A percentile compares a stretch with the other conserved stretches of the same genome.
Evolutionary conservation across 129 eudicot genomes (phyloP).

Genomic region (Tagetes erecta): DNA sequence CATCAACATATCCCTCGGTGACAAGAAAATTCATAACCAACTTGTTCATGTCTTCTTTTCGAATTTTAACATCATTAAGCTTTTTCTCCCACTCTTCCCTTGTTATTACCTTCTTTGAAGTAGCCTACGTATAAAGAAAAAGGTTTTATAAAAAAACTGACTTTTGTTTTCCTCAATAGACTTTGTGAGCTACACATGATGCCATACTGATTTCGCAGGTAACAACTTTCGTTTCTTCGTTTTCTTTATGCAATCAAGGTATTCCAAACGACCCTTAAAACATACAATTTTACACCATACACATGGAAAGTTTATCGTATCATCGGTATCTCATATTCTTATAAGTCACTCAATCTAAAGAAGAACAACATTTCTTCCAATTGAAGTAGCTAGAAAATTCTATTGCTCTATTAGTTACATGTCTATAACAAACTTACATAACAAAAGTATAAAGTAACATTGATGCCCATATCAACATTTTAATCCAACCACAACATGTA

Average conservation of each 20-base stretch:
- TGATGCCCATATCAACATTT: neutral
- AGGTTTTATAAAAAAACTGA: too few species aligned
- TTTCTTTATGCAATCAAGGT: neutral
- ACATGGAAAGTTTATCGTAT: neutral
- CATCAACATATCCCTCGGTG: slow-evolving; percentile 96
- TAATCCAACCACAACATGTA: neutral
- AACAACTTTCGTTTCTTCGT: neutral
- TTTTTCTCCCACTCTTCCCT: slow-evolving; percentile 96
- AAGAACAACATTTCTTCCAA: neutral
- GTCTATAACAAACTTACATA: neutral
- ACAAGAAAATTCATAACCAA: slow-evolving; percentile 98
- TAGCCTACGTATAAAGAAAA: slow-evolving; percentile 45
- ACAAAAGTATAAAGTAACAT: neutral
- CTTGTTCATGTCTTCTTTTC: slow-evolving; percentile 91
- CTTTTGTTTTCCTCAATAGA: neutral
- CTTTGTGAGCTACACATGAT: neutral
- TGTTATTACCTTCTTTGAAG: slow-evolving; percentile 81
- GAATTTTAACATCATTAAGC: slow-evolving; percentile 73
- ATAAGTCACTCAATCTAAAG: neutral
- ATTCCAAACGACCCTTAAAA: slow-evolving; percentile 4
- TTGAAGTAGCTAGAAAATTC: neutral
- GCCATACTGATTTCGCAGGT: neutral
- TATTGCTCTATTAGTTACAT: neutral
- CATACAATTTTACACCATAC: neutral
- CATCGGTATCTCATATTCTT: neutral